These are phyloP conservation scores for Magnusiomyces sp. DNA, from an alignment of 1,139 yeast genomes.

Conservation along the genomic window DNA sequence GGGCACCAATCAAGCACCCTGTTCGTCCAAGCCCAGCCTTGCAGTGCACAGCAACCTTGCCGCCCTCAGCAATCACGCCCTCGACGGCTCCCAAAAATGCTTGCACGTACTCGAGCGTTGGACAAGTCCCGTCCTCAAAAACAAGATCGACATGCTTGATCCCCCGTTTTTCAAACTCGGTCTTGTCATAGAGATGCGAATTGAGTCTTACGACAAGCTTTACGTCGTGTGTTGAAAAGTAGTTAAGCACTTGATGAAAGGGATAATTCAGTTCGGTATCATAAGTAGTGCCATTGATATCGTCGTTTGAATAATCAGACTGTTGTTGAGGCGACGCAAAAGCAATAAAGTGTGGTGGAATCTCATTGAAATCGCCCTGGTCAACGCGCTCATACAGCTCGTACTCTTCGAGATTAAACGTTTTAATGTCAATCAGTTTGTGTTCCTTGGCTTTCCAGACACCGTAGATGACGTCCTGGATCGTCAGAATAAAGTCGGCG, in stretches of 20 bases:
- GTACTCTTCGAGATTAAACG: slow-evolving; percentile 83
- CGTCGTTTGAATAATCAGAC: slow-evolving; percentile 23
- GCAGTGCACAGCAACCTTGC: slow-evolving; percentile 95
- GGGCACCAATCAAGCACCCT: slow-evolving; percentile 96
- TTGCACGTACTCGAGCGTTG: slow-evolving; percentile 85
- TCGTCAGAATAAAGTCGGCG: slow-evolving; percentile 87
- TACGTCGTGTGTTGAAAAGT: slow-evolving; percentile 63
- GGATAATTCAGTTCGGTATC: slow-evolving; percentile 27
- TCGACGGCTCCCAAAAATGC: slow-evolving; percentile 93
- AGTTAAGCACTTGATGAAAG: slow-evolving; percentile 70
- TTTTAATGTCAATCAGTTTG: slow-evolving; percentile 74
- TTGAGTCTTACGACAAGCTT: slow-evolving; percentile 85
- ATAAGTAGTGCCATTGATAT: neutral
- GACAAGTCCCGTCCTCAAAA: slow-evolving; percentile 97
- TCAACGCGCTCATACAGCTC: slow-evolving; percentile 93
- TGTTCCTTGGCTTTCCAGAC: slow-evolving; percentile 98
- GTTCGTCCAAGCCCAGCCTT: slow-evolving; percentile 97
- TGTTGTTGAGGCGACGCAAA: slow-evolving; percentile 94
- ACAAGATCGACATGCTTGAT: slow-evolving; percentile 91
- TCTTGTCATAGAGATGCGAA: slow-evolving; percentile 79
- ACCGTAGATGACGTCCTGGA: slow-evolving; percentile 92
- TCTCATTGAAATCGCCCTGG: slow-evolving; percentile 89
- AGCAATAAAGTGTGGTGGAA: slow-evolving; percentile 90
- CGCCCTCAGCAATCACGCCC: slow-evolving; percentile 82
- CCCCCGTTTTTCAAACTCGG: slow-evolving; percentile 72